Conservation (phyloP, 192 early-diverging fungal species). For the Kickxella alabastrina region DNA sequence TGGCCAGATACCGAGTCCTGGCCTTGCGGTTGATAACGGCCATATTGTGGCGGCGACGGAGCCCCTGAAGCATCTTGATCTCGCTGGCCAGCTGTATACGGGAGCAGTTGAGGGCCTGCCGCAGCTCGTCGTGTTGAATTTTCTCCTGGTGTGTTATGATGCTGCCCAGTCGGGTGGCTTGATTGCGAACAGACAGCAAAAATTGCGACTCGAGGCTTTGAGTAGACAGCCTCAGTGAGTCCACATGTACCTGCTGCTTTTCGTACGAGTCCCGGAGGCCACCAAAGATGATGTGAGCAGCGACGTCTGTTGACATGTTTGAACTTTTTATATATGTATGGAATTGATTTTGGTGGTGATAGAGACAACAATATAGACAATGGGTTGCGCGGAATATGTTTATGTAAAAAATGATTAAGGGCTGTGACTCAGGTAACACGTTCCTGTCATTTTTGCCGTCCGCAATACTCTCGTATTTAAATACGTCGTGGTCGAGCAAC, state of each 20-base stretch:
- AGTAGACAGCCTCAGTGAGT: conserved; percentile 11
- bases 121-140: conserved; percentile 27
- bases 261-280: conserved; percentile 33
- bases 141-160: conserved; percentile 29
- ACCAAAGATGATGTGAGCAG: conserved; percentile 44
- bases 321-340: too few species aligned
- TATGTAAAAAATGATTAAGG: too few species aligned
- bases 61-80: conserved; percentile 47
- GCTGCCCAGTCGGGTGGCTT: conserved; percentile 30
- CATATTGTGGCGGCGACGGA: conserved; percentile 44
- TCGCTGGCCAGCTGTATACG: conserved; percentile 41
- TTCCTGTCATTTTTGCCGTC: too few species aligned
- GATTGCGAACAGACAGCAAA: conserved; percentile 35
- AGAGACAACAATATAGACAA: too few species aligned
- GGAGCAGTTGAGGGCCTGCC: conserved; percentile 22
- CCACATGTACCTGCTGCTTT: conserved; percentile 30
- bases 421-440: too few species aligned
- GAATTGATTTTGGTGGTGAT: too few species aligned
- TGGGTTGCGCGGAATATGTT: too few species aligned
- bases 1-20: conserved; percentile 20
- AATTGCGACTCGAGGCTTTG: conserved; percentile 32
- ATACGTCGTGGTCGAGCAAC: too few species aligned
- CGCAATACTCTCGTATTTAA: too few species aligned
- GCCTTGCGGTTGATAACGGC: conserved; percentile 40
- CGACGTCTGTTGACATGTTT: conserved; percentile 41